Conservation (phyloP, 768 basidiomycete genomes). For the Suillus subalutaceus region DNA sequence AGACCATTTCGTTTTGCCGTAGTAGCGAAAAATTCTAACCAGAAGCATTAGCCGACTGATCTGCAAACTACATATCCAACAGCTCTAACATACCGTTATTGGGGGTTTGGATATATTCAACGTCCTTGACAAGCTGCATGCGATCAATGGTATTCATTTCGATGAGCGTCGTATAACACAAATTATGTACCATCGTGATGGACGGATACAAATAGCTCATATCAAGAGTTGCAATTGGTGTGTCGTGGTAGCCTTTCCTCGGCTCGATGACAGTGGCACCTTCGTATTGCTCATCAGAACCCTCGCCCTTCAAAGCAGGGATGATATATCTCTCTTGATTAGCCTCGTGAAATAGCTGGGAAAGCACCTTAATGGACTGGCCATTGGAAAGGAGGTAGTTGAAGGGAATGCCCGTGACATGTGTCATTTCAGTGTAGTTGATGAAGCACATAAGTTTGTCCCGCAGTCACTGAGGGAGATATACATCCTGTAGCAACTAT, state of each 20-base stretch:
- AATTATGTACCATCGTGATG: slow-evolving; percentile 99
- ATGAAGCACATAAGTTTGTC: slow-evolving; percentile 99
- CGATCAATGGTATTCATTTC: slow-evolving; percentile 80
- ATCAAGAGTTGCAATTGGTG: slow-evolving; percentile 96
- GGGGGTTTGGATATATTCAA: slow-evolving; percentile 93
- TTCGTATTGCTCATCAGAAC: slow-evolving; percentile 95
- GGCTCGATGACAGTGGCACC: slow-evolving; percentile 99
- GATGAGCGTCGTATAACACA: slow-evolving; percentile 96
- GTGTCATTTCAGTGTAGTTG: slow-evolving; percentile 99
- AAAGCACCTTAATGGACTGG: slow-evolving; percentile 98
- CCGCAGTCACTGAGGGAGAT: slow-evolving; percentile 92
- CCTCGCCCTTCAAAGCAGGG: slow-evolving; percentile 85
- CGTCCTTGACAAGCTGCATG: slow-evolving; percentile 75
- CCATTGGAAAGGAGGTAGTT: slow-evolving; percentile 92
- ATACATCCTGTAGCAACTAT: slow-evolving; percentile 77
- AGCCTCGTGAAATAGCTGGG: slow-evolving; percentile 92
- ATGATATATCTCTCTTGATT: slow-evolving; percentile 90
- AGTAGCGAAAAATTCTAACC: slow-evolving; percentile 82
- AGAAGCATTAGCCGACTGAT: not conserved
- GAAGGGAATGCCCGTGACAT: slow-evolving; percentile 99
- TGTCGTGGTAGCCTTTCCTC: slow-evolving; percentile 92
- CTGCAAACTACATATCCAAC: not conserved
- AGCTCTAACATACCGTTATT: slow-evolving; percentile 75
- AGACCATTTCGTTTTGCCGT: slow-evolving; percentile 79
- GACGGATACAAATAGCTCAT: slow-evolving; percentile 99